These are phyloP conservation scores for Cyathus olla DNA, from an alignment of 1,284 basidiomycete species.

Conservation along the genomic window DNA sequence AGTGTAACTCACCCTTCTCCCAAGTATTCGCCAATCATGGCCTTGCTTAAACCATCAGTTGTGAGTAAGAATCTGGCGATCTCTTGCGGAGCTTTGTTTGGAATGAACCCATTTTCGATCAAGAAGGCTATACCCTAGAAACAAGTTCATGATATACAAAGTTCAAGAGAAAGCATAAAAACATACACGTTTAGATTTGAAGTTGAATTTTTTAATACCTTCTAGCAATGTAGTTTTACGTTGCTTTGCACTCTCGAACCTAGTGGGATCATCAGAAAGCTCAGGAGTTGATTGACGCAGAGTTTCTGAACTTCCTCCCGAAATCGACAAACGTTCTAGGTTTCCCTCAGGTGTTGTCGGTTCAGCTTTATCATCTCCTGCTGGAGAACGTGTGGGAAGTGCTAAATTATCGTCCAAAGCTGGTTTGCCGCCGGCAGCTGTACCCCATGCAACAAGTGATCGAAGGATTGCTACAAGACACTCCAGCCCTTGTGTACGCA, in stretches of 20 bases:
- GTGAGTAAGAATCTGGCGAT: constrained; percentile 90
- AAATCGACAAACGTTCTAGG: constrained; percentile 58
- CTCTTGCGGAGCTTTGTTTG: constrained; percentile 79
- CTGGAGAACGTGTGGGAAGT: constrained; percentile 55
- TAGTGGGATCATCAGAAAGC: constrained; percentile 86
- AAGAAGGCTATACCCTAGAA: constrained; percentile 89
- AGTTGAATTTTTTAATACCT: constrained; percentile 98
- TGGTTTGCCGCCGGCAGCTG: constrained; percentile 59
- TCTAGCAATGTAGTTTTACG: constrained; percentile 97
- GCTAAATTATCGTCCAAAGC: constrained; percentile 55
- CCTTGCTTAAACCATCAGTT: constrained; percentile 95
- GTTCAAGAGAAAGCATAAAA: constrained; percentile 23
- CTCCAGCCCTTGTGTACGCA: constrained; percentile 91
- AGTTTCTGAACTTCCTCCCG: constrained; percentile 59
- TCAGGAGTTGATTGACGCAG: constrained; percentile 82
- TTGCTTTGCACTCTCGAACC: constrained; percentile 97
- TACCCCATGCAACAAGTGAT: constrained; percentile 93
- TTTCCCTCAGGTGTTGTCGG: constrained; percentile 65
- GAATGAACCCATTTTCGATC: constrained; percentile 91
- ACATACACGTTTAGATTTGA: constrained; percentile 91
- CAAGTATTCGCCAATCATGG: constrained; percentile 97
- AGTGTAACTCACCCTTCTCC: constrained; percentile 85
- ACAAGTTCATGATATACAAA: constrained; percentile 9
- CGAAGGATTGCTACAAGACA: constrained; percentile 89
- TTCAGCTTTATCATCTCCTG: constrained; percentile 59